Conservation (phyloP, 768 basidiomycete species). For the Boletus vermiculosoides region DNA sequence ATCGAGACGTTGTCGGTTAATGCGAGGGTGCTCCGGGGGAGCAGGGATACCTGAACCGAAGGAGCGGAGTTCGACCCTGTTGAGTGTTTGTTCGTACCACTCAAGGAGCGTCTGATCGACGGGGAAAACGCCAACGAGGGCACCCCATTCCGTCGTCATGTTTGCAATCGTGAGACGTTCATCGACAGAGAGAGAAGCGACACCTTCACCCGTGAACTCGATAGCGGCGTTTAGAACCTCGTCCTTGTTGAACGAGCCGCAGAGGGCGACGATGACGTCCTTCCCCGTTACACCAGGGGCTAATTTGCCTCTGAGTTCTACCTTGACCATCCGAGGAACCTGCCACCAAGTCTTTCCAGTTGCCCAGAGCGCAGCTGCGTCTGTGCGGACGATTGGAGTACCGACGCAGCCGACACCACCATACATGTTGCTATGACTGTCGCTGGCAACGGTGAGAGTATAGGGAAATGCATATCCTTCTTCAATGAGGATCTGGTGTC, state of each 20-base stretch:
- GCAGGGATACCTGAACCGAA: slow-evolving; percentile 67
- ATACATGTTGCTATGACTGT: slow-evolving; percentile 99
- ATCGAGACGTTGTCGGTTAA: slow-evolving; percentile 72
- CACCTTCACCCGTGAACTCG: slow-evolving; percentile 92
- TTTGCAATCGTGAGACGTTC: slow-evolving; percentile 97
- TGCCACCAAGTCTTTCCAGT: slow-evolving; percentile 99
- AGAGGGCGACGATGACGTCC: slow-evolving; percentile 96
- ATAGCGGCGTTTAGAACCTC: slow-evolving; percentile 96
- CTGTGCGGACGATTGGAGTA: slow-evolving; percentile 95
- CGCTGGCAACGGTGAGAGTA: slow-evolving; percentile 92
- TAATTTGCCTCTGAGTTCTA: slow-evolving; percentile 81
- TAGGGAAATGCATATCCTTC: slow-evolving; percentile 98
- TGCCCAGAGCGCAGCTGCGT: slow-evolving; percentile 95
- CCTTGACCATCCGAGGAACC: slow-evolving; percentile 93
- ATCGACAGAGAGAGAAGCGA: slow-evolving; percentile 75
- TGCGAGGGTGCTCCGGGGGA: slow-evolving; percentile 80
- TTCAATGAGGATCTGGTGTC: slow-evolving; percentile 96
- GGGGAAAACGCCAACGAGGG: slow-evolving; percentile 93
- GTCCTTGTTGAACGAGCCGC: slow-evolving; percentile 93
- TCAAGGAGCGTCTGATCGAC: slow-evolving; percentile 76
- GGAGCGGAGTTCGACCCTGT: slow-evolving; percentile 71
- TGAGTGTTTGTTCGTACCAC: slow-evolving; percentile 82
- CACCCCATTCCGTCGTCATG: slow-evolving; percentile 99
- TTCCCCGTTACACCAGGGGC: slow-evolving; percentile 94
- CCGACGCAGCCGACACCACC: slow-evolving; percentile 97